Base-by-base conservation (phyloP, 2,329 filamentous ascomycete species). In the Sporothrix inflata region DNA sequence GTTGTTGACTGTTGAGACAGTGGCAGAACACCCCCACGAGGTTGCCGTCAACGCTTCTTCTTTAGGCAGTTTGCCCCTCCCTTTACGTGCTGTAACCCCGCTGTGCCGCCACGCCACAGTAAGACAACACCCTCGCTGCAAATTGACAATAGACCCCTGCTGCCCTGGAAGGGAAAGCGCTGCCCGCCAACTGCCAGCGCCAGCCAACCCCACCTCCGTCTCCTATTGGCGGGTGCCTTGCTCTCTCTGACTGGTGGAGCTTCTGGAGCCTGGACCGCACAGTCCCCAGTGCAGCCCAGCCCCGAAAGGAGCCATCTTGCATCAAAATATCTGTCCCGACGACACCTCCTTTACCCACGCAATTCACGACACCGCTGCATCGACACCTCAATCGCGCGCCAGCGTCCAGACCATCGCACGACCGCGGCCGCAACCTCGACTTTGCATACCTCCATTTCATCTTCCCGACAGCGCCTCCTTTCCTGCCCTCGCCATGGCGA, bases 401-500 rank as follows among this genome's bases (percentile, higher is more conserved):
- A 27, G 9, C 14, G n/a, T 11, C 53, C 14, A 40, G n/a, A 45
- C 51, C 8, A 47, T 21, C 24, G 1, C 30, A 42, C 45, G 16
- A 40, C 14, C 1, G 8, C 38, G 11, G 24, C 34, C 38, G 21
- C 60, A 27, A 24, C 14, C 9, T 6, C 60, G 6, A 27, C n/a
- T 45, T 9, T 5, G 21, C 60, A 45, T 27, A 3, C 30, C 4
- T 9, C 38, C 9, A 45, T 6, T 38, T 45, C 38, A 16, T 24
- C n/a, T 8, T 9, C n/a, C 60, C 60, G n/a, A 27, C 49, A 19
- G n/a, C 67, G 8, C 63, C 21, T 27, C 27, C 27, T 42, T n/a
- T 21, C n/a, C 60, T 24, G 16, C 34, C n/a, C 27, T 67, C 70
- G 30, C 60, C 53, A 86, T 87, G 85, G 83, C 85, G 71, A 86